These are phyloP conservation scores for Pseudozyma tsukubaensis DNA, from an alignment of 1,284 basidiomycete species.

Conservation along the genomic window DNA sequence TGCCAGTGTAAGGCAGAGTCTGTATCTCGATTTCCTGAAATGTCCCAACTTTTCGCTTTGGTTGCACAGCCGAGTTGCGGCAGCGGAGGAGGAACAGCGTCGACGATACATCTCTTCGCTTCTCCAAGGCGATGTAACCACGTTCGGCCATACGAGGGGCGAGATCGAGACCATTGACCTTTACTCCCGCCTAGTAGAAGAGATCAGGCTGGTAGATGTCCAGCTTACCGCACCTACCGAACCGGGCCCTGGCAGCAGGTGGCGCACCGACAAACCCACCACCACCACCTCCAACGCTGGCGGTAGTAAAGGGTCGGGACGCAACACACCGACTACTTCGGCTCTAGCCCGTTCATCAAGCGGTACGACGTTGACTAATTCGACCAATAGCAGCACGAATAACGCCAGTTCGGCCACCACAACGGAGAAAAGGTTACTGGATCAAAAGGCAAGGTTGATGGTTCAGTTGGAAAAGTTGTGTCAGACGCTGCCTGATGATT, in stretches of 20 bases:
- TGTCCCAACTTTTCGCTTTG: slow-evolving; percentile 66
- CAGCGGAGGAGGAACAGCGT: slow-evolving; percentile 62
- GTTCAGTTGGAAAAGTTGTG: slow-evolving; percentile 48
- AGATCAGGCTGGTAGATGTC: slow-evolving; percentile 55
- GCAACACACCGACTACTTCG: slow-evolving; percentile 24
- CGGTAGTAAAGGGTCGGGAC: slow-evolving; percentile 7
- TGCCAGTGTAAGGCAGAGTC: slow-evolving; percentile 45
- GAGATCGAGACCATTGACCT: slow-evolving; percentile 64
- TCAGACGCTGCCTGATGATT: slow-evolving; percentile 54
- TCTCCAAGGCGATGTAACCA: slow-evolving; percentile 56
- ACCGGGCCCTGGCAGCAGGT: slow-evolving; percentile 55
- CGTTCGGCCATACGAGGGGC: slow-evolving; percentile 46
- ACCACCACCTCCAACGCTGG: not conserved
- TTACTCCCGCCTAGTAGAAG: slow-evolving; percentile 54
- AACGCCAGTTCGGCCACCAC: slow-evolving; percentile 7
- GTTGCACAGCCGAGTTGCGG: slow-evolving; percentile 56
- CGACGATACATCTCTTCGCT: slow-evolving; percentile 54
- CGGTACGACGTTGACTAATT: no score
- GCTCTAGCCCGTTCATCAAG: not conserved
- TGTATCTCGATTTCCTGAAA: slow-evolving; percentile 63
- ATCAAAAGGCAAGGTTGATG: slow-evolving; percentile 43
- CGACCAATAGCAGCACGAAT: no score
- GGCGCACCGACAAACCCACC: slow-evolving; percentile 41
- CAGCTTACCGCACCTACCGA: slow-evolving; percentile 40
- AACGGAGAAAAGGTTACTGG: slow-evolving; percentile 45